phyloP scores from a whole-genome alignment of 805 yeast species.

The Komagataella kurtzmanii region DNA sequence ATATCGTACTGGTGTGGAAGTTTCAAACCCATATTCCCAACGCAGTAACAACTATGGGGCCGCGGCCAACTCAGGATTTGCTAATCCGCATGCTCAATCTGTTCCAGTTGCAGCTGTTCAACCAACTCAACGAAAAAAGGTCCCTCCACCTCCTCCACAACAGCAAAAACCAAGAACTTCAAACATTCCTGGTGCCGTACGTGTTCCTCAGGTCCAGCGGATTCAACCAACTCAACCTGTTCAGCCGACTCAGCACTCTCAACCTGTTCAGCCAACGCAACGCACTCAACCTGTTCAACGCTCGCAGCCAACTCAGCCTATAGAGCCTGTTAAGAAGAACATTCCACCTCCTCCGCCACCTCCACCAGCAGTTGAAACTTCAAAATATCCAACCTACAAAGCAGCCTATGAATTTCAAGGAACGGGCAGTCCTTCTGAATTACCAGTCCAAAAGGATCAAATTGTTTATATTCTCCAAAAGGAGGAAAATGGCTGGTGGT shows the following conservation, averaged over 20 bases:
- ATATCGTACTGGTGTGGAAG: neutral
- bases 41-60: neutral
- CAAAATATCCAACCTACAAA: constrained; percentile 63
- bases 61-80: constrained; percentile 7
- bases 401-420: constrained; percentile 88
- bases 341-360: constrained; percentile 74
- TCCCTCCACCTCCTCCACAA: constrained; percentile 13
- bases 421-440: constrained; percentile 66
- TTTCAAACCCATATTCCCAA: neutral
- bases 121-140: constrained; percentile 12
- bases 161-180: constrained; percentile 2
- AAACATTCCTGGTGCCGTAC: constrained; percentile 7
- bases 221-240: constrained; percentile 1
- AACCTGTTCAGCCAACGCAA: neutral
- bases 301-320: constrained; percentile 11
- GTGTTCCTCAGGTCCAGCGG: neutral
- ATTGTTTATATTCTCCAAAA: constrained; percentile 58
- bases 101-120: constrained; percentile 10
- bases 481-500: constrained; percentile 88
- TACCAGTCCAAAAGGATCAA: constrained; percentile 68
- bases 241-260: neutral
- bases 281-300: constrained; percentile 4
- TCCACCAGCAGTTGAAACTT: constrained; percentile 45
- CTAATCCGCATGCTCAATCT: constrained; percentile 16
- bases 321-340: constrained; percentile 14